Evolutionary conservation across 345 rosid genomes (phyloP).

Genomic region (Kernera saxatilis): DNA sequence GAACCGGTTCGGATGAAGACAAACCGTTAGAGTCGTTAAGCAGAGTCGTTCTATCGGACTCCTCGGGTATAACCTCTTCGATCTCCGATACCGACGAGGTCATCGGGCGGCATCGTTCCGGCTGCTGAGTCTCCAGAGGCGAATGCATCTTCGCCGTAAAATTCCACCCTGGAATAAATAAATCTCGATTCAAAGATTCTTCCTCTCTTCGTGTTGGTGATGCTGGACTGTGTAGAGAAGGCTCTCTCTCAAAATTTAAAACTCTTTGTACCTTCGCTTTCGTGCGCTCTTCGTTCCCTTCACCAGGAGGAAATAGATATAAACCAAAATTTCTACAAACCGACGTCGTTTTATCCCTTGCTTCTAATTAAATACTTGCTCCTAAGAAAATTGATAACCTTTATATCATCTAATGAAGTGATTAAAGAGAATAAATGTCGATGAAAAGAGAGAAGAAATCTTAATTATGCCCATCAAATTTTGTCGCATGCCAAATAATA

Average conservation of each 20-base stretch:
- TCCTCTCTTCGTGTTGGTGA: neutral
- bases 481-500: too few species aligned
- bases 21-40: conserved; percentile 1
- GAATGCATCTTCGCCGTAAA: conserved; percentile 7
- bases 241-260: conserved; percentile 2
- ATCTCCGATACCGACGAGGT: conserved; percentile 27
- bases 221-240: too few species aligned
- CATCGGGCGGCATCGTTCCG: conserved; percentile 14
- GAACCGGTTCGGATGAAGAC: conserved; percentile 17
- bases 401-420: too few species aligned
- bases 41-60: neutral
- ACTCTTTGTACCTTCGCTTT: neutral
- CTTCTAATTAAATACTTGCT: too few species aligned
- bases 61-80: conserved; percentile 19
- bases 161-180: neutral
- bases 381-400: neutral
- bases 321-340: neutral
- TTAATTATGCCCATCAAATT: too few species aligned
- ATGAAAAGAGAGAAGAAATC: too few species aligned
- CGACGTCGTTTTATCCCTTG: neutral
- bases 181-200: neutral
- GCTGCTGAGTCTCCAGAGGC: conserved; percentile 5
- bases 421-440: too few species aligned
- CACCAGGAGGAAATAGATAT: neutral
- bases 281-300: conserved; percentile 14